Base-by-base conservation (phyloP, 2,329 filamentous ascomycete genomes). In the Botrytis hyacinthi region DNA sequence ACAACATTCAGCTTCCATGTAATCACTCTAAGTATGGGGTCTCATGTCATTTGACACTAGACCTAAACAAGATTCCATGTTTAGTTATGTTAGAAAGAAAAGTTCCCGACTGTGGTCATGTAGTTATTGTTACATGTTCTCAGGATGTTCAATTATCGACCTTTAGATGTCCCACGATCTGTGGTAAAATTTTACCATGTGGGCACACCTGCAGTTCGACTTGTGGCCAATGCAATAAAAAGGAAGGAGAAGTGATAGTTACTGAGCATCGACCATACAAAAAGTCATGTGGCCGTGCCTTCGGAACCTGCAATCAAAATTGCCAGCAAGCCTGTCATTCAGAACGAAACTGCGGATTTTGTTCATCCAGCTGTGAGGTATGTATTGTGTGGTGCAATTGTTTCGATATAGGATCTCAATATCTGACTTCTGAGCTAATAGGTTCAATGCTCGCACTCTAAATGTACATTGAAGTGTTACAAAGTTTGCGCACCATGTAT, bases 401-500 rank as follows among this genome's bases (percentile, higher is more conserved):
- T 51, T 51, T 51, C 48, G 26, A 16, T 3, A 51, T 51, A 6
- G 12, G 26, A n/a, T n/a, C 26, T n/a, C 9, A n/a, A 26, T n/a
- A 51, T 12, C 48, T 51, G 48, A 51, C 26, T n/a, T n/a, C 26
- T n/a, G 48, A n/a, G 0, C 5, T 32, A 57, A 72, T 91, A 90
- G 77, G 80, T 83, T 9, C 90, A 89, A 0, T 92, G 90, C 80
- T 82, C 79, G 32, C 90, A 90, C 79, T 89, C 86, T 0, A 82
- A 78, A 70, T 92, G 91, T 78, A 79, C 77, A n/a, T 85, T 85
- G 72, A 79, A 79, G 8, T 93, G 91, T 78, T 80, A 83, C 37
- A 86, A 92, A 76, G 86, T 89, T 2, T 93, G 91, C 77, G 79
- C 82, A 3, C 90, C 90, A 0, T 92, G 91, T 76, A 86, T 86